phyloP scores from a whole-genome alignment of 768 basidiomycete genomes.

The Favolaschia claudopus region DNA sequence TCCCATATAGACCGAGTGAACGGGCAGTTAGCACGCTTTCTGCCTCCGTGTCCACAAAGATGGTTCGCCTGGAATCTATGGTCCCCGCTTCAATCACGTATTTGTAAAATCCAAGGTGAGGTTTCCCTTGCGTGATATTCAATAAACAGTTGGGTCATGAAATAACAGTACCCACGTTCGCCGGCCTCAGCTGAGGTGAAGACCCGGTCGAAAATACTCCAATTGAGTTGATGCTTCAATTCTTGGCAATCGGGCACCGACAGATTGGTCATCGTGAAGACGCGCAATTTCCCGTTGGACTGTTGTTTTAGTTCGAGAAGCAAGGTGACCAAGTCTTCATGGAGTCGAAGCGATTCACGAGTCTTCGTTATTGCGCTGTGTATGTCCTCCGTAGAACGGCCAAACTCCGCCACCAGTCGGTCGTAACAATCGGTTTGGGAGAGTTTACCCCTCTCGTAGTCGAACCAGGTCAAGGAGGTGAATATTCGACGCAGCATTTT shows the following conservation, averaged over 20 bases:
- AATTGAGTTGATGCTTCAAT: constrained; percentile 38
- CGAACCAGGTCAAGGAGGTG: constrained; percentile 41
- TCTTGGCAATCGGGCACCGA: constrained; percentile 45
- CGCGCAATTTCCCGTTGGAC: constrained; percentile 28
- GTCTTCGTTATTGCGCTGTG: constrained; percentile 42
- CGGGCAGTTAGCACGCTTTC: constrained; percentile 52
- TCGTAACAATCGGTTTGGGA: constrained; percentile 41
- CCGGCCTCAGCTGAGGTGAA: constrained; percentile 41
- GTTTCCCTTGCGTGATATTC: constrained; percentile 55
- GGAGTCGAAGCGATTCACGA: constrained; percentile 40
- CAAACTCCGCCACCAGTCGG: constrained; percentile 37
- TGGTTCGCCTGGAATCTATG: constrained; percentile 41
- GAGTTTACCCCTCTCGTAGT: constrained; percentile 46
- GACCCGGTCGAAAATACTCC: constrained; percentile 42
- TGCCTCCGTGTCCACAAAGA: constrained; percentile 53
- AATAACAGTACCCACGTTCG: no score
- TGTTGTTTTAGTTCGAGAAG: constrained; percentile 43
- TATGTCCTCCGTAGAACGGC: constrained; percentile 35
- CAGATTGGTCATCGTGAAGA: constrained; percentile 54
- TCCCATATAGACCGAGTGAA: constrained; percentile 49
- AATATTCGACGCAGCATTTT: constrained; percentile 37
- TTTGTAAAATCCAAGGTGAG: constrained; percentile 47
- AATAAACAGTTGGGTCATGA: no score
- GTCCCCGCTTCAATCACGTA: constrained; percentile 45
- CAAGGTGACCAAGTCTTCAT: constrained; percentile 38